Conservation (phyloP, 441 rosid genomes). For the Adansonia grandidieri region DNA sequence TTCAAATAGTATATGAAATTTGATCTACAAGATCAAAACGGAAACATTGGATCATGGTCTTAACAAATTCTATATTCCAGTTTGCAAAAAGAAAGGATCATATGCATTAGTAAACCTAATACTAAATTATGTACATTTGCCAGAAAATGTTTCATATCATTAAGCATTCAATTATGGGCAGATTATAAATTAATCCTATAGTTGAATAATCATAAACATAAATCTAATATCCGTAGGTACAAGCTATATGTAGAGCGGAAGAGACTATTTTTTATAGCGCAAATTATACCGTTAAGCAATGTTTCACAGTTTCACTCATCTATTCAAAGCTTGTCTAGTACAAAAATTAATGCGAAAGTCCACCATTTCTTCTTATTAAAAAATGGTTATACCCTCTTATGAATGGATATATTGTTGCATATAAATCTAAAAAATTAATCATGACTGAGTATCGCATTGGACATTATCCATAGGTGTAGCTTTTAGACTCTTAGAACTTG, state of each 20-base stretch:
- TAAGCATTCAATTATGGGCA: conserved; percentile 6
- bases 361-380: background rate
- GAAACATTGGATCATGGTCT: no score
- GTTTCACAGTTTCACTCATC: background rate
- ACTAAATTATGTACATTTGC: background rate
- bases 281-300: background rate
- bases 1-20: no score
- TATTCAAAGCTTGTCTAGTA: background rate
- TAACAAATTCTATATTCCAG: no score
- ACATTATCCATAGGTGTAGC: background rate
- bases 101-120: background rate
- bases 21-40: no score
- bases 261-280: background rate
- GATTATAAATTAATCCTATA: background rate
- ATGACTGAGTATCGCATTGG: background rate
- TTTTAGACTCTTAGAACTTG: background rate
- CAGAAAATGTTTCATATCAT: background rate
- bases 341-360: background rate
- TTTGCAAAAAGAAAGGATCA: background rate
- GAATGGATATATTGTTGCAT: background rate
- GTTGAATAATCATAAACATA: background rate
- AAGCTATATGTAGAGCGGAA: background rate
- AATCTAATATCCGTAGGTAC: background rate
- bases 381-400: background rate
- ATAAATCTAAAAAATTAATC: background rate